These are phyloP conservation scores for Hypoxylon intermedium DNA, from an alignment of 495 filamentous ascomycete genomes.

Conservation along the genomic window DNA sequence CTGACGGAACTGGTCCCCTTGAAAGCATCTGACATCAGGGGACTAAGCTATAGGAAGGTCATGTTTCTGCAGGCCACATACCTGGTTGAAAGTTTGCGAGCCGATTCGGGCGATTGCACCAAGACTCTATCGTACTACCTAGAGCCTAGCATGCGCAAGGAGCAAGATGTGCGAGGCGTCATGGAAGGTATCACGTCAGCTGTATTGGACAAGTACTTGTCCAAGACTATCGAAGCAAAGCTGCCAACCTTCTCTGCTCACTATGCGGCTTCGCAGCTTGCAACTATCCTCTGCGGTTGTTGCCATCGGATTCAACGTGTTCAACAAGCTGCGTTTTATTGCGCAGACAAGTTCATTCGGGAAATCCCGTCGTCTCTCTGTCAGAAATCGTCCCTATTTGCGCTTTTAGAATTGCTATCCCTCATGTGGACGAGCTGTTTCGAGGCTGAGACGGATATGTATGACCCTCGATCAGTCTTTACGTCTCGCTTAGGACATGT, in stretches of 20 bases:
- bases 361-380: conserved; percentile 90
- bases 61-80: conserved; percentile 89
- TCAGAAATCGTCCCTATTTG: conserved; percentile 86
- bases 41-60: conserved; percentile 82
- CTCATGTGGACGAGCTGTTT: conserved; percentile 95
- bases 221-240: conserved; percentile 70
- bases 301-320: conserved; percentile 91
- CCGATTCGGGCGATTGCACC: conserved; percentile 83
- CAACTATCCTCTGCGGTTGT: conserved; percentile 81
- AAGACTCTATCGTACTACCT: conserved; percentile 89
- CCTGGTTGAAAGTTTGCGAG: conserved; percentile 83
- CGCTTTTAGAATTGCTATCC: conserved; percentile 85
- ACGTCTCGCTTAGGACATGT: conserved; percentile 76
- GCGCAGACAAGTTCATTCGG: conserved; percentile 82
- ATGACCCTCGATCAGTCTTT: conserved; percentile 82
- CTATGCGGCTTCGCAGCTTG: conserved; percentile 86
- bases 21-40: conserved; percentile 76
- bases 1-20: conserved; percentile 75
- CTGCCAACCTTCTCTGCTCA: conserved; percentile 80
- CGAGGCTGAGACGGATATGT: conserved; percentile 92
- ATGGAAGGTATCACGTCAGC: conserved; percentile 83
- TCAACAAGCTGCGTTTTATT: conserved; percentile 79
- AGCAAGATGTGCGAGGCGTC: conserved; percentile 74
- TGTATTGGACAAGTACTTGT: conserved; percentile 76
- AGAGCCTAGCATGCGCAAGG: conserved; percentile 80